Evolutionary conservation across 2,329 filamentous ascomycete species (phyloP).

Genomic region (Ambrosiella cleistominuta): DNA sequence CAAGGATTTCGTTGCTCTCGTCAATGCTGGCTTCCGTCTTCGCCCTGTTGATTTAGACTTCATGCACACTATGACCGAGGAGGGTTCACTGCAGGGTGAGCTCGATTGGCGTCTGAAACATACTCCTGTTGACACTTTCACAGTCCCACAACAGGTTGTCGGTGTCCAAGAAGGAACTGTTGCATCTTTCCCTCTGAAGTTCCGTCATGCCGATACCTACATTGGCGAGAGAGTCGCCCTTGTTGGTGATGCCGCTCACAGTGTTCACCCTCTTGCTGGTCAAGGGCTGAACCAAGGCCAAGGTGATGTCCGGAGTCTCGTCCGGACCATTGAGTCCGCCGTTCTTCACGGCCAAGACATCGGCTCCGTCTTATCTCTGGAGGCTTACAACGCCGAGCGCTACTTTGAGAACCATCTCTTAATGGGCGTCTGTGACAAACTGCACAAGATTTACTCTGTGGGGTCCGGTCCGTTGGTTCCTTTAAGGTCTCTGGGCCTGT

Average conservation of each 20-base stretch:
- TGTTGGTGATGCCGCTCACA: slow-evolving; percentile 88
- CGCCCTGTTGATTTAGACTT: slow-evolving; percentile 63
- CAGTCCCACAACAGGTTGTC: slow-evolving; percentile 47
- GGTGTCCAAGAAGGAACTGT: slow-evolving; percentile 62
- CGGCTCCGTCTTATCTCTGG: slow-evolving; percentile 59
- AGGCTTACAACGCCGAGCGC: slow-evolving; percentile 63
- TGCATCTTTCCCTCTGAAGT: slow-evolving; percentile 77
- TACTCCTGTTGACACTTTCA: slow-evolving; percentile 35
- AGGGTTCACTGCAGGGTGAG: slow-evolving; percentile 49
- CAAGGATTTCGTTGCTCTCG: slow-evolving; percentile 63
- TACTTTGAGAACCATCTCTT: slow-evolving; percentile 69
- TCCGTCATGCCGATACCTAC: slow-evolving; percentile 90
- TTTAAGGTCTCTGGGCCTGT: slow-evolving; percentile 58
- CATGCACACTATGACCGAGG: slow-evolving; percentile 45
- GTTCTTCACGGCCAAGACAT: slow-evolving; percentile 76
- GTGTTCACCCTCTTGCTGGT: slow-evolving; percentile 82
- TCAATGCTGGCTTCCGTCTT: slow-evolving; percentile 86
- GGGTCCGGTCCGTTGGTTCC: slow-evolving; percentile 64
- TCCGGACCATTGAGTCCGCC: slow-evolving; percentile 55
- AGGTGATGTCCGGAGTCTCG: slow-evolving; percentile 68
- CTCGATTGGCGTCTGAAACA: slow-evolving; percentile 67
- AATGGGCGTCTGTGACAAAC: slow-evolving; percentile 67
- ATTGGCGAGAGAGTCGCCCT: slow-evolving; percentile 78
- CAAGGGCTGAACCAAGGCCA: slow-evolving; percentile 91
- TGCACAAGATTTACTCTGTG: slow-evolving; percentile 83